These are phyloP conservation scores for Podaxis rugospora DNA, from an alignment of 768 basidiomycete genomes.

Conservation along the genomic window DNA sequence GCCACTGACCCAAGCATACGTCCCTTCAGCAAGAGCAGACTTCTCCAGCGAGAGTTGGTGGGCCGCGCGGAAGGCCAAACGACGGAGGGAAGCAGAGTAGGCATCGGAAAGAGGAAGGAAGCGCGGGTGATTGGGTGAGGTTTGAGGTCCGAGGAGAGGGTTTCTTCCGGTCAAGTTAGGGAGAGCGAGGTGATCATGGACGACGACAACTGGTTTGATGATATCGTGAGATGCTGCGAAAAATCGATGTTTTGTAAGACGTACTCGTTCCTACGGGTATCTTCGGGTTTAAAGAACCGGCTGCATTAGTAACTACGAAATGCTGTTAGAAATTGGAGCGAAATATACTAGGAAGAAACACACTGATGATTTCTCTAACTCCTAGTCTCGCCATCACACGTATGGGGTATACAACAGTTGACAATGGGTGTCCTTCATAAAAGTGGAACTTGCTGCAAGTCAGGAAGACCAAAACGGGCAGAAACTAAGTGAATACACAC, in stretches of 20 bases:
- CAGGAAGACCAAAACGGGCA: not conserved
- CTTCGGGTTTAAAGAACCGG: constrained; percentile 71
- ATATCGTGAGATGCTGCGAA: constrained; percentile 12
- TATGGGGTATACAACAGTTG: constrained; percentile 73
- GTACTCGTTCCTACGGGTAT: constrained; percentile 79
- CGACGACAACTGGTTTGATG: constrained; percentile 58
- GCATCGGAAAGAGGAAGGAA: constrained; percentile 85
- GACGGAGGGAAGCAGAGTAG: constrained; percentile 70
- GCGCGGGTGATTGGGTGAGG: constrained; percentile 55
- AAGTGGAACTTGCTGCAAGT: constrained; percentile 59
- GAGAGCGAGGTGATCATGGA: constrained; percentile 82
- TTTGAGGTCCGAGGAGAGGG: constrained; percentile 70
- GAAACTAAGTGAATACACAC: constrained; percentile 32
- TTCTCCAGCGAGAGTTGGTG: constrained; percentile 50
- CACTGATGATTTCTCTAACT: constrained; percentile 71
- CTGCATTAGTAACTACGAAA: constrained; percentile 77
- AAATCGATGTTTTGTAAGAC: constrained; percentile 17
- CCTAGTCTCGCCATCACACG: constrained; percentile 77
- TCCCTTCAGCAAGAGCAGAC: constrained; percentile 69
- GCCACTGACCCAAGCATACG: constrained; percentile 87
- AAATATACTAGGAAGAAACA: constrained; percentile 20
- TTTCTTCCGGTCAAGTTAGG: constrained; percentile 76
- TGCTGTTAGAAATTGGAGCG: not conserved
- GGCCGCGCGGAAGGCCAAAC: constrained; percentile 67
- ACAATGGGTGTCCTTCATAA: constrained; percentile 77